These are phyloP conservation scores for Adenanthera pavonina DNA, from an alignment of 306 rosid genomes.

Conservation along the genomic window DNA sequence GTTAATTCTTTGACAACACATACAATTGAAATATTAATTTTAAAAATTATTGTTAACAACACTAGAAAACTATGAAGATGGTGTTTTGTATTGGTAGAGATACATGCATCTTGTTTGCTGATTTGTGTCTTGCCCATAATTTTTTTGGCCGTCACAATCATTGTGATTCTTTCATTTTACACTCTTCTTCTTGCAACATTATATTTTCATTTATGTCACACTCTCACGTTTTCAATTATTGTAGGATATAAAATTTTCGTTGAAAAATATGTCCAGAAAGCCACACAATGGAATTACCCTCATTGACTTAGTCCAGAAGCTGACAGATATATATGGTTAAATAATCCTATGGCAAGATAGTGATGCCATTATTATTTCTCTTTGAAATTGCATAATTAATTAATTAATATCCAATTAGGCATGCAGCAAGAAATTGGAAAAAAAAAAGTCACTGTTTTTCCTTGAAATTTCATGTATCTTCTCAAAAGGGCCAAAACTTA, in stretches of 20 bases:
- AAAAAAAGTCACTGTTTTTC: too few relatives aligned
- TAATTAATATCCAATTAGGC: too few relatives aligned
- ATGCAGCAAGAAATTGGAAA: too few relatives aligned
- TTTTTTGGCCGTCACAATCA: not conserved
- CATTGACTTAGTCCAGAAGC: not conserved
- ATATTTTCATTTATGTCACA: not conserved
- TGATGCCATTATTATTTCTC: not conserved
- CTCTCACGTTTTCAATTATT: not conserved
- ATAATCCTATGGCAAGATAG: not conserved
- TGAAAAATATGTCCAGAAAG: not conserved
- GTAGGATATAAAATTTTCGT: not conserved
- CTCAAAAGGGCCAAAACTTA: too few relatives aligned
- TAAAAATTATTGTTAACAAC: not conserved
- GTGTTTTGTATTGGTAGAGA: too few relatives aligned
- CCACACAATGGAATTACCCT: not conserved
- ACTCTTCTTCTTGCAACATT: not conserved
- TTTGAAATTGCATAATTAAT: too few relatives aligned
- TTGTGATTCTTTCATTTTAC: conserved; percentile 1
- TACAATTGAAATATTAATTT: not conserved
- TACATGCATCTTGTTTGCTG: not conserved
- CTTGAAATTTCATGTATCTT: too few relatives aligned
- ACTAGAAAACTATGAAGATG: too few relatives aligned
- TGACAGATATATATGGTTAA: not conserved
- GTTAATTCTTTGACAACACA: not conserved
- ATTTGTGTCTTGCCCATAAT: not conserved